phyloP scores from a whole-genome alignment of 2,329 filamentous ascomycete genomes.

The Zopfia rhizophila region DNA sequence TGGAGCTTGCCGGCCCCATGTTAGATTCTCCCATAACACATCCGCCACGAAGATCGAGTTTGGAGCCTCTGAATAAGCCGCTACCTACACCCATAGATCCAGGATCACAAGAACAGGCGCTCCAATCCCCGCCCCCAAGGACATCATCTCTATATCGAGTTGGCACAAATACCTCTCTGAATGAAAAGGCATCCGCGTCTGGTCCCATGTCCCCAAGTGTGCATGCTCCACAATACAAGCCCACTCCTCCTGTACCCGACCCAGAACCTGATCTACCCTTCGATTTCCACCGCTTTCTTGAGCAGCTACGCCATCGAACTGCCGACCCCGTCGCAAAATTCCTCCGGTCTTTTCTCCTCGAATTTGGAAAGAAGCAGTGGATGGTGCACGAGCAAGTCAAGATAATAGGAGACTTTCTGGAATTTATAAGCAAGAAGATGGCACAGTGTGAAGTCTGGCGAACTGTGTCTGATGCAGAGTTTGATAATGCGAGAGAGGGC shows the following conservation, averaged over 20 bases:
- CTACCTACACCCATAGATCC: slow-evolving; percentile 40
- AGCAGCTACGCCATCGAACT: slow-evolving; percentile 94
- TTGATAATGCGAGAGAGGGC: slow-evolving; percentile 96
- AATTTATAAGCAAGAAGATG: slow-evolving; percentile 99
- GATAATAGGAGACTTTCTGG: slow-evolving; percentile 94
- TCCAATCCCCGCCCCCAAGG: slow-evolving; percentile 46
- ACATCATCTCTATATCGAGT: slow-evolving; percentile 47
- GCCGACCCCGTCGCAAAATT: slow-evolving; percentile 98
- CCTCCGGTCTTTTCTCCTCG: slow-evolving; percentile 89
- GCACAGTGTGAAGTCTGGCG: slow-evolving; percentile 96
- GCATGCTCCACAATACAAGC: slow-evolving; percentile 64
- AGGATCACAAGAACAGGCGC: slow-evolving; percentile 28
- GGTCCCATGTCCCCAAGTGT: slow-evolving; percentile 42
- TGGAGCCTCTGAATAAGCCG: slow-evolving; percentile 73
- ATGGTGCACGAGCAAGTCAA: slow-evolving; percentile 99
- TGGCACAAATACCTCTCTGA: slow-evolving; percentile 41
- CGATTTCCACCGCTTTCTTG: slow-evolving; percentile 96
- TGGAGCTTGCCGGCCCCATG: slow-evolving; percentile 84
- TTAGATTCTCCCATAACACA: slow-evolving; percentile 74
- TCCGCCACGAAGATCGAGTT: slow-evolving; percentile 85
- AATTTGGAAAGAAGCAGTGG: slow-evolving; percentile 98
- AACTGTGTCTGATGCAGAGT: slow-evolving; percentile 94
- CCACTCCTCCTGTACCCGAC: slow-evolving; percentile 64
- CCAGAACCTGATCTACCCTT: slow-evolving; percentile 86
- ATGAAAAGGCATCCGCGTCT: slow-evolving; percentile 27